Percentiles rank a stretch among this genome's conserved stretches.
These are phyloP conservation scores for Penicillium herquei DNA, from an alignment of 495 filamentous ascomycete species.

Conservation along the genomic window DNA sequence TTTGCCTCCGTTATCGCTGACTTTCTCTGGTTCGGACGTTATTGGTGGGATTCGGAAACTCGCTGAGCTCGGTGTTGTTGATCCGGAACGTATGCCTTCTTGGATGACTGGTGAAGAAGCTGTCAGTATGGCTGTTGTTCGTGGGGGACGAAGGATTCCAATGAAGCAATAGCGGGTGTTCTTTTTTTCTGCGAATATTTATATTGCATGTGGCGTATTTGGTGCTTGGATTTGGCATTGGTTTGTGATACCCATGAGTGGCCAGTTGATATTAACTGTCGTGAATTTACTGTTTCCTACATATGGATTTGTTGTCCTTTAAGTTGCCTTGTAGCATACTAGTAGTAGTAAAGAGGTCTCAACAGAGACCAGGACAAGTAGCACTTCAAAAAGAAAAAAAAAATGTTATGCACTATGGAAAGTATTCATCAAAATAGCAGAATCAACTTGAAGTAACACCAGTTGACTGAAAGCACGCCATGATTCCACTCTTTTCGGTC, in stretches of 20 bases:
- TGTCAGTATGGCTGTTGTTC: conserved; percentile 68
- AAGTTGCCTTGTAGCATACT: too few species aligned
- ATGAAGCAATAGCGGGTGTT: conserved; percentile 17
- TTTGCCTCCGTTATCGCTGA: conserved; percentile 43
- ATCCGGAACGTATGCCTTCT: conserved; percentile 75
- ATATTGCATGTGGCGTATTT: conserved; percentile 2
- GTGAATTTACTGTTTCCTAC: too few species aligned
- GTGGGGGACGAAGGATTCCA: conserved; percentile 51
- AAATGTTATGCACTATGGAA: too few species aligned
- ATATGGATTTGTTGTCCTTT: too few species aligned
- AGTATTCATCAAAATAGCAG: too few species aligned
- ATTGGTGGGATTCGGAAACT: conserved; percentile 75
- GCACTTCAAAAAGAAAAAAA: too few species aligned
- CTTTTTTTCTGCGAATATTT: background rate
- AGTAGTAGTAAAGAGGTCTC: too few species aligned
- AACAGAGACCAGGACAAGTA: too few species aligned
- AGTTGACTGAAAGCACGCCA: too few species aligned
- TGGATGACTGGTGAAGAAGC: conserved; percentile 91
- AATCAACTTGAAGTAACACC: too few species aligned
- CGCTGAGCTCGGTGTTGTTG: conserved; percentile 68
- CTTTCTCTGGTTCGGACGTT: conserved; percentile 74
- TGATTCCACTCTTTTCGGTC: too few species aligned
- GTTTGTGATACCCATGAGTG: conserved; percentile 4
- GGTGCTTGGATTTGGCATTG: conserved; percentile 1
- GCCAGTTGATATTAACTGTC: too few species aligned